phyloP scores from a whole-genome alignment of 257 asterid genomes.

The Marsdenia floribunda region DNA sequence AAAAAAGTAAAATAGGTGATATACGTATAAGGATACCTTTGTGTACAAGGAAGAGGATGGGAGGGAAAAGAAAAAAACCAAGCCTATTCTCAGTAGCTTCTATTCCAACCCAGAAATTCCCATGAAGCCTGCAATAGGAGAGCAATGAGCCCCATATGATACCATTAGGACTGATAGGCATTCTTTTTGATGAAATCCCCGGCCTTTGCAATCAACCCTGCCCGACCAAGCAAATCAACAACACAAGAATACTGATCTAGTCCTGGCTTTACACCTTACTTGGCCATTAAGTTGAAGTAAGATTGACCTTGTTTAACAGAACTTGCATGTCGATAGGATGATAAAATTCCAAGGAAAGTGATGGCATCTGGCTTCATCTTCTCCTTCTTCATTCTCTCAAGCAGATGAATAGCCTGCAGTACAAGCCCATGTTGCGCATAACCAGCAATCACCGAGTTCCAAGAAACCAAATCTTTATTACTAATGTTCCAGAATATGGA shows the following conservation, averaged over 20 bases:
- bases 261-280: constrained; percentile 19
- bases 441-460: constrained; percentile 39
- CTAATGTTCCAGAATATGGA: no score
- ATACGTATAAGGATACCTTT: no score
- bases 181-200: constrained; percentile 22
- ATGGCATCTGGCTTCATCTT: constrained; percentile 30
- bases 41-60: no score
- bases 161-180: constrained; percentile 39
- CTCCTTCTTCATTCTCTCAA: constrained; percentile 28
- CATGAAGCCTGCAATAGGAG: constrained; percentile 40
- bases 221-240: constrained; percentile 40
- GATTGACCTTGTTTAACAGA: constrained; percentile 23
- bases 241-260: constrained; percentile 34
- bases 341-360: constrained; percentile 32
- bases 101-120: constrained; percentile 12
- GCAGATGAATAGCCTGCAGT: constrained; percentile 27
- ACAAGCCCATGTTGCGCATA: constrained; percentile 34
- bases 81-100: constrained; percentile 21
- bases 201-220: constrained; percentile 33
- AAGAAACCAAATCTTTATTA: no score
- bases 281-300: constrained; percentile 14
- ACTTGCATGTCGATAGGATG: no score
- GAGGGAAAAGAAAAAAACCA: no score
- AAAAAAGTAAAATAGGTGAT: no score
- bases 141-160: constrained; percentile 67